Evolutionary conservation across 805 yeast species (phyloP).

Genomic region (Blastobotrys chiropterorum): DNA sequence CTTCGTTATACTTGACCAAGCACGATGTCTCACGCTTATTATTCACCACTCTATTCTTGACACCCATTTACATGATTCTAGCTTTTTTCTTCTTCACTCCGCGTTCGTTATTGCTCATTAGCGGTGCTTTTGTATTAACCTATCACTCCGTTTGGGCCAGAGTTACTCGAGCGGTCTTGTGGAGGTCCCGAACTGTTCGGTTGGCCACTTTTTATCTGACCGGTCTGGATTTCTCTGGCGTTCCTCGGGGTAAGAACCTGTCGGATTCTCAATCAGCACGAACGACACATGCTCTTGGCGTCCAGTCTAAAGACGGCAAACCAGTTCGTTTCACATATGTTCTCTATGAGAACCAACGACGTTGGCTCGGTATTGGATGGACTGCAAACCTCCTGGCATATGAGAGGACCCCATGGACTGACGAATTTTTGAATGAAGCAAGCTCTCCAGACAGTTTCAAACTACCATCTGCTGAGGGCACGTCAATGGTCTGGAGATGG

Average conservation of each 20-base stretch:
- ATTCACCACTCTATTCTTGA: conserved; percentile 76
- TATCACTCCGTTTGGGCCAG: conserved; percentile 84
- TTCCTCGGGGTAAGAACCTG: conserved; percentile 36
- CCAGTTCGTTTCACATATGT: conserved; percentile 85
- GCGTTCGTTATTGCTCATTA: conserved; percentile 50
- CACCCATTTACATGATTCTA: conserved; percentile 74
- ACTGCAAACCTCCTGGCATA: conserved; percentile 84
- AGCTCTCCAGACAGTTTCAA: conserved; percentile 70
- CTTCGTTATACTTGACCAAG: conserved; percentile 59
- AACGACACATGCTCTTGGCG: conserved; percentile 13
- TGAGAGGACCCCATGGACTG: conserved; percentile 96
- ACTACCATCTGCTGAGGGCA: conserved; percentile 64
- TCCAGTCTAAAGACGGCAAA: conserved; percentile 33
- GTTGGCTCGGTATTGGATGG: conserved; percentile 99
- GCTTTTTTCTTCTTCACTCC: conserved; percentile 68
- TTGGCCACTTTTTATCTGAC: conserved; percentile 73
- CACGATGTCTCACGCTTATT: conserved; percentile 74
- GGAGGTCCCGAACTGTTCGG: conserved; percentile 75
- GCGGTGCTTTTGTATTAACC: conserved; percentile 59
- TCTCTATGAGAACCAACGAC: conserved; percentile 87
- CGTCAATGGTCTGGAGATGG: conserved; percentile 89
- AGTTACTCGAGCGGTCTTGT: conserved; percentile 73
- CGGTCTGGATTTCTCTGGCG: conserved; percentile 64
- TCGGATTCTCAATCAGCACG: conserved; percentile 23
- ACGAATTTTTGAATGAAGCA: conserved; percentile 84